Conservation (phyloP, 352 stramenopile species). For the Halophytophthora batemanensis region DNA sequence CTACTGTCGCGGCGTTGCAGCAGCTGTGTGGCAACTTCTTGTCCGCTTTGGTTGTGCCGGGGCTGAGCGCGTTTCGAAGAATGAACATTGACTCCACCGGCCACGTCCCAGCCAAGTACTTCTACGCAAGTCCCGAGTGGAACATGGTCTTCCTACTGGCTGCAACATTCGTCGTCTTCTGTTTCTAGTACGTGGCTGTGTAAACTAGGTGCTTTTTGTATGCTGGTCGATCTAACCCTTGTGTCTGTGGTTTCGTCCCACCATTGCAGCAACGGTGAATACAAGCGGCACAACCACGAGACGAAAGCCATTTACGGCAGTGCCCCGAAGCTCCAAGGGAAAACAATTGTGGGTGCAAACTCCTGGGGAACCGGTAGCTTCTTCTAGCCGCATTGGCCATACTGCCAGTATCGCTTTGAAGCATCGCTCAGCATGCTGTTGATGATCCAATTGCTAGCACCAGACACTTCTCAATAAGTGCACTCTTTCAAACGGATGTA, state of each 20-base stretch:
- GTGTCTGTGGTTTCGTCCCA: too few species aligned
- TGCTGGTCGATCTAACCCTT: too few species aligned
- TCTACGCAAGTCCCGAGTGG: conserved; percentile 54
- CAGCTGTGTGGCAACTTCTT: conserved; percentile 80
- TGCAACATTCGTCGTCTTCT: conserved; percentile 47
- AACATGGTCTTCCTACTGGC: conserved; percentile 43
- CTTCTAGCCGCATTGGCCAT: background rate
- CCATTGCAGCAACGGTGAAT: too few species aligned
- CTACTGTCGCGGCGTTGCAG: conserved; percentile 68
- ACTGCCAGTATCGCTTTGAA: too few species aligned
- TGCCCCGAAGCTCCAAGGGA: background rate
- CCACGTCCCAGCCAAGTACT: conserved; percentile 30
- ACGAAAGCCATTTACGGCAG: too few species aligned
- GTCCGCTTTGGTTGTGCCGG: conserved; percentile 56
- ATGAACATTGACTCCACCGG: conserved; percentile 28
- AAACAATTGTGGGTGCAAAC: background rate
- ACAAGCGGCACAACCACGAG: too few species aligned
- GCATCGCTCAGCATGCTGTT: too few species aligned
- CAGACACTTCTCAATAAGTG: too few species aligned
- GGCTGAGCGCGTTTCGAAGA: conserved; percentile 40
- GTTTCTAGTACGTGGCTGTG: conserved; percentile 60
- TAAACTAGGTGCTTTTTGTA: too few species aligned
- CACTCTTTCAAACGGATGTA: too few species aligned
- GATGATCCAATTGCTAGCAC: too few species aligned
- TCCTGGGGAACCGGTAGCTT: conserved; percentile 1